Evolutionary conservation across 106 monocot genomes (phyloP), one percentile per base, ranked within the genome.

Genomic region (Cymbidium sinense): DNA sequence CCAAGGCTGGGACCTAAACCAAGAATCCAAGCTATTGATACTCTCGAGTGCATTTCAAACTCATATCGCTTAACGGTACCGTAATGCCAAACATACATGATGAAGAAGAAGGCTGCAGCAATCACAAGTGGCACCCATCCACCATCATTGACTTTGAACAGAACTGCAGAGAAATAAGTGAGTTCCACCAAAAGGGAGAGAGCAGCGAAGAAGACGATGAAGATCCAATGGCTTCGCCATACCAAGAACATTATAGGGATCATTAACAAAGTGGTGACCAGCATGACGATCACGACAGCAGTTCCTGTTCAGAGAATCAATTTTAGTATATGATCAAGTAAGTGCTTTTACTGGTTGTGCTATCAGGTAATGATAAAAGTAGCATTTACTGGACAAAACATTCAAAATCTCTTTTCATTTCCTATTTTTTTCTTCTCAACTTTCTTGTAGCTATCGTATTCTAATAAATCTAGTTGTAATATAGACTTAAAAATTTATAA

Each of bases 191-290:
- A 21, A 41, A 90, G 80, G 25, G 85, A 90, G 5, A 90, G 79
- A 6, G 41, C 78, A 0, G 87, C 79, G 44, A 90, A 90, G 62
- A 78, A 64, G 54, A 54, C 10, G 19, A 90, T 79, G 2, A 90
- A 80, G 65, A 87, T 72, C 90, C 90, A 90, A 69, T 90, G 87
- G 77, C 87, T 87, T 75, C 85, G 80, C 90, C 90, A 90, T 17
- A 90, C 90, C 74, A 90, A 70, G 2, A 90, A 50, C 90, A 90
- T 90, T 71, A 90, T 87, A 0, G 83, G 90, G 23, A 87, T 64
- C 90, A 90, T 90, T n/a, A 90, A 78, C 13, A 87, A 72, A 13
- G 90, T 90, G 23, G 90, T 90, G n/a, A 90, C 90, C 69, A 90
- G 83, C 90, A 87, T 87, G 21, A 87, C 90, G 21, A 90, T 76